Evolutionary conservation across 768 basidiomycete genomes (phyloP), one percentile per base, ranked within the genome.

Genomic region (Amyloporia xantha): DNA sequence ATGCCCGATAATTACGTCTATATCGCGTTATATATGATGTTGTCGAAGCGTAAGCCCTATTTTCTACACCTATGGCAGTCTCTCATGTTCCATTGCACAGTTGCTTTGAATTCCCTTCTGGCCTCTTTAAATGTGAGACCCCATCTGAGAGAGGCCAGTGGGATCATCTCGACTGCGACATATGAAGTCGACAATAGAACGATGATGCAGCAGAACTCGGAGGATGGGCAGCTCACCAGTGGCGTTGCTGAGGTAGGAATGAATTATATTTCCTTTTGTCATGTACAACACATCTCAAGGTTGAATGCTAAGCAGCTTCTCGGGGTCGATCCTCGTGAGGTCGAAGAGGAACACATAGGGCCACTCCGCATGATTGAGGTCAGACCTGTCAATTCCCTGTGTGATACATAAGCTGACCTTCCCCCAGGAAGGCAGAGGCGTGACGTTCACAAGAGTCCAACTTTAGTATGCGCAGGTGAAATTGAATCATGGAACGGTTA

Each of bases 1-100:
- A 57, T 60, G 57, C 59, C 59, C 2, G 35, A 41, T 41, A 58
- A 59, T 39, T 55, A 52, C 41, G 42, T 62, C 23, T 62, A 56
- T 48, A 53, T 57, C 47, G 61, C 54, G 3, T 44, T 62, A n/a
- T 59, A 59, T 45, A 55, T 57, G 41, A 42, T 47, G 1, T 48
- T 62, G 26, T 54, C 59, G 11, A 61, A 61, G 26, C 44, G 61
- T 62, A 33, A 42, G 61, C 25, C 5, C 5, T n/a, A 12, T 44
- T 2, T 24, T 45, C 23, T n/a, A 10, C 26, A 6, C n/a, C 33
- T 4, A 5, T 6, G 4, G 20, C 12, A 27, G 9, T 9, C 13
- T 9, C 11, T 4, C 15, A 45, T 36, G 4, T 36, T 10, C 6
- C 17, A 20, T 27, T 9, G 10, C 5, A 12, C 37, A 57, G 56